Evolutionary conservation across 2,329 filamentous ascomycete genomes (phyloP), one percentile per base, ranked within the genome.

Genomic region (Verticillium albo-atrum): DNA sequence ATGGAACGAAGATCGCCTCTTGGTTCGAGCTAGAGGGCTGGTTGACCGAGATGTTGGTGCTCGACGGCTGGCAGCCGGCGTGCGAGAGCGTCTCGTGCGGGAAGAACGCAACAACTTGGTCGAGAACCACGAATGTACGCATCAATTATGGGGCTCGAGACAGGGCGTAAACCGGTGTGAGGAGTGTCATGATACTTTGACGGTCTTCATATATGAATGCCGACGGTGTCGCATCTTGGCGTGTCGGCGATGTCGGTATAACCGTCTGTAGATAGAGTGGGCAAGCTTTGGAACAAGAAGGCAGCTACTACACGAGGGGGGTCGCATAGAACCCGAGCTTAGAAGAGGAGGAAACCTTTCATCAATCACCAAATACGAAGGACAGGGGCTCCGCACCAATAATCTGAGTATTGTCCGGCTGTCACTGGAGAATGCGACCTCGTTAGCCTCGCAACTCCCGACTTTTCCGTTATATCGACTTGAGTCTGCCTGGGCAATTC

Each of bases 151-250:
- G 79, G 65, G 42, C 10, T 68, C 59, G 1, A 64, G 70, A 2
- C 42, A 53, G 14, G 79, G 78, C 1, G 30, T 14, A 1, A 68
- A 72, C 32, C 56, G n/a, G 0, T 83, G 81, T 54, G 75, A 79
- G 51, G 72, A 78, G 60, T 84, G 81, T 61, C 61, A 63, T 7
- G 52, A 78, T n/a, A 14, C 28, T 2, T 67, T 83, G 52, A 72
- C 67, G 0, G 0, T 62, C 0, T 85, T 71, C 61, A 81, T 84
- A 14, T 79, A 74, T 28, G 75, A 81, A 59, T 83, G 82, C 61
- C 54, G 47, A 0, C 70, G 75, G 55, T 85, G 82, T 60, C 67
- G 67, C 4, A 66, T 81, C 3, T 68, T 72, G 65, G 77, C 74
- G 25, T 85, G 82, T 58, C 70, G 74, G n/a, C 66, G 74, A 3